Evolutionary conservation across 148 eudicot genomes (phyloP).

Genomic region (Vaccinium macrocarpon): DNA sequence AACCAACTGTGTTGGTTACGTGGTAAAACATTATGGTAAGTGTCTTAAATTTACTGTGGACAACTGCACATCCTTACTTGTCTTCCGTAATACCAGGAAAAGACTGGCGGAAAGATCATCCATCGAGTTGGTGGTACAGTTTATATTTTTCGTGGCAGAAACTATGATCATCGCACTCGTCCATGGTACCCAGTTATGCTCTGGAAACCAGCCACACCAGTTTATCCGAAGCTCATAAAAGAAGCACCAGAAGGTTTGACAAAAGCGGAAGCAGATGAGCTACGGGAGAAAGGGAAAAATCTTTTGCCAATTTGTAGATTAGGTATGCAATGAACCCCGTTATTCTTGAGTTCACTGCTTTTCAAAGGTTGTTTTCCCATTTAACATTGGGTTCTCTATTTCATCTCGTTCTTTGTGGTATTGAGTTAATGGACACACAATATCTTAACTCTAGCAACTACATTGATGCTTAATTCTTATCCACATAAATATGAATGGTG

Average conservation of each 20-base stretch:
- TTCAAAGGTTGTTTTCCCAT: background rate
- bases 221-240: constrained; percentile 94
- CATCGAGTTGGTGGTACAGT: constrained; percentile 77
- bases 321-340: constrained; percentile 33
- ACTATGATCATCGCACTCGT: constrained; percentile 73
- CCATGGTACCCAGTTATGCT: constrained; percentile 87
- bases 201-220: constrained; percentile 98
- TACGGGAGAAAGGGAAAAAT: constrained; percentile 62
- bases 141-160: constrained; percentile 84
- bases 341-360: constrained; percentile 10
- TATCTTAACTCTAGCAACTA: background rate
- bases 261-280: constrained; percentile 65
- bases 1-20: background rate
- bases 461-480: background rate
- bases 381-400: background rate
- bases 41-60: background rate
- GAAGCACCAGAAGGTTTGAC: constrained; percentile 92
- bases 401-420: background rate
- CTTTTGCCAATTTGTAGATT: constrained; percentile 82
- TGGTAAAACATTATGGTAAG: background rate
- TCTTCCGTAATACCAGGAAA: constrained; percentile 55
- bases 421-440: background rate
- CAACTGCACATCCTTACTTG: constrained; percentile 13
- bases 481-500: background rate
- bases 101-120: constrained; percentile 87